Percentiles rank a stretch among this genome's conserved stretches.
phyloP scores from a whole-genome alignment of 768 basidiomycete genomes.

The Leccinellum albellum region DNA sequence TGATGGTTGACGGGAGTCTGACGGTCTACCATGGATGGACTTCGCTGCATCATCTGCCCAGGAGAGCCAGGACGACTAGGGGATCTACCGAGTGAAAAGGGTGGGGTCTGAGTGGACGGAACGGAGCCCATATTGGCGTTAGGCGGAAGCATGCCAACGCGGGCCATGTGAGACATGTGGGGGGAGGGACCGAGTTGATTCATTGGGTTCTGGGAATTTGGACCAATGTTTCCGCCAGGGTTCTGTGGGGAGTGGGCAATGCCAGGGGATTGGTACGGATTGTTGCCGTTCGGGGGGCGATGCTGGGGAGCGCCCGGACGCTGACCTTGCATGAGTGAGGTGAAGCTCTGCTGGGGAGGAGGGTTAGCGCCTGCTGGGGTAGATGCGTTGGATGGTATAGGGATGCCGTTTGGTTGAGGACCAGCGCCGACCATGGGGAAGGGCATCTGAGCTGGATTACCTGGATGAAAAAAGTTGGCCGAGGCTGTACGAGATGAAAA shows the following conservation, averaged over 20 bases:
- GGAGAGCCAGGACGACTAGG: slow-evolving; percentile 61
- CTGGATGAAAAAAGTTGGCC: slow-evolving; percentile 4
- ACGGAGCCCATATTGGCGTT: slow-evolving; percentile 38
- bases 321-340: slow-evolving; percentile 33
- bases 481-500: slow-evolving; percentile 11
- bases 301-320: slow-evolving; percentile 35
- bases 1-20: slow-evolving; percentile 36
- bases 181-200: slow-evolving; percentile 52
- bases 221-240: slow-evolving; percentile 29
- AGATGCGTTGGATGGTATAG: slow-evolving; percentile 28
- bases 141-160: slow-evolving; percentile 48
- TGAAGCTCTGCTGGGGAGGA: slow-evolving; percentile 32
- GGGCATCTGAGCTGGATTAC: slow-evolving; percentile 25
- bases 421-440: slow-evolving; percentile 31
- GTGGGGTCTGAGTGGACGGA: slow-evolving; percentile 38
- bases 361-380: slow-evolving; percentile 28
- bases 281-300: slow-evolving; percentile 42
- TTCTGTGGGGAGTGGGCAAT: slow-evolving; percentile 61
- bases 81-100: slow-evolving; percentile 47
- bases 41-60: slow-evolving; percentile 46
- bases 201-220: slow-evolving; percentile 38
- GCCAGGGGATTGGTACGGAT: slow-evolving; percentile 61
- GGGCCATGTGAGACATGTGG: slow-evolving; percentile 44
- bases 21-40: slow-evolving; percentile 54
- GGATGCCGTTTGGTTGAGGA: slow-evolving; percentile 44